Evolutionary conservation across 2,329 filamentous ascomycete species (phyloP), one percentile per base, ranked within the genome.

Genomic region (Lasiodiplodia sp.): DNA sequence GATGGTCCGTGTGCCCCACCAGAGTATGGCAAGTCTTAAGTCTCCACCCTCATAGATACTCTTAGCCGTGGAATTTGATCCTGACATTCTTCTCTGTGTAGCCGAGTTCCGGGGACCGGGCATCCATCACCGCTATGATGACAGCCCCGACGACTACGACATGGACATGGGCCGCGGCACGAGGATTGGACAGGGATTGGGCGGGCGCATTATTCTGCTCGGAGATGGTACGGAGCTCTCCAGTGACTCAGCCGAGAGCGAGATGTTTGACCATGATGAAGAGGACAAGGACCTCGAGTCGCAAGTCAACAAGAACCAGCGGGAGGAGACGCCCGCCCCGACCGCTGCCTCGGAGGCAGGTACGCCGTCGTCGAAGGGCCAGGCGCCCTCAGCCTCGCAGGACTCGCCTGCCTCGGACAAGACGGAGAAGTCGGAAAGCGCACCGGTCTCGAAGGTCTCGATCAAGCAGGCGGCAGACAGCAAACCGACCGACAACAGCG

Each of bases 1-100:
- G 96, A 99, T 83, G 96, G 96, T 77, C 96, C 96, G 80, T 98
- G 95, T 86, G 96, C 96, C 81, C 96, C 96, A 83, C 96, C 95
- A 78, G 96, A 99, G 90, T 99, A 98, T 86, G 96, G 96, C 94
- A 95, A 91, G 93, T 89, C 84, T 84, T 80, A 78, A 78, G 75
- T 78, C 72, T 74, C 76, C 70, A 72, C 74, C 74, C 75, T 76
- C 78, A 77, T 70, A 69, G 49, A 66, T 66, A 68, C 25, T 47
- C 34, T 34, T 67, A 56, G 47, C n/a, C 57, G 10, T 21, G n/a
- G 73, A 76, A 72, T 73, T 71, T 74, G 18, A 68, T 78, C 78
- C 76, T 72, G 74, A 73, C 73, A 73, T 72, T 69, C 79, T 75
- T 80, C 77, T 51, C 75, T 76, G 72, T 76, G 72, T 76, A 85